Evolutionary conservation across 352 stramenopile genomes (phyloP), one percentile per base, ranked within the genome.

Genomic region (Phytophthora hybrid): DNA sequence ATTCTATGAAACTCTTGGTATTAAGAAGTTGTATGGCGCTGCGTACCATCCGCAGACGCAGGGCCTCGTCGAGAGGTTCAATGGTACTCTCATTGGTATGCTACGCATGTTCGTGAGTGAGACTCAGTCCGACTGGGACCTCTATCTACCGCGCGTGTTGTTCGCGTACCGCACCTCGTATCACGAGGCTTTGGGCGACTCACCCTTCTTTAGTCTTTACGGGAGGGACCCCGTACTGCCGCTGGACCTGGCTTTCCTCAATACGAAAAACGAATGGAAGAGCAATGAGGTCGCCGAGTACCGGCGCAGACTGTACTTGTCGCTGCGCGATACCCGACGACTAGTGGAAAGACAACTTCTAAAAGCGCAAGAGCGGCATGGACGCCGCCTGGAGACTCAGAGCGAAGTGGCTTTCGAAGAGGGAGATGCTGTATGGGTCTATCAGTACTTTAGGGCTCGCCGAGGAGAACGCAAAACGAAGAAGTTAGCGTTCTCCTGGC

Each of bases 101-200:
- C n/a, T n/a, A n/a, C n/a, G 32, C 23, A 26, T 26, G 23, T 26
- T 26, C 23, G 23, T 26, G 23, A 26, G 23, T 26, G 23, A 26
- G 23, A 14, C 60, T 5, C 60, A 67, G 19, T 21, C n/a, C 1
- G 60, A 67, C 7, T 67, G 60, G 60, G 47, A 26, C 2, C 23
- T 26, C 23, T 26, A 26, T 2, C 23, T 26, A 26, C 23, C 23
- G 23, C 23, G 23, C 0, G 56, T 65, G 1, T 5, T 71, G 5
- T 66, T 73, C 14, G 66, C 23, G 18, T 73, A 73, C 31, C 3
- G 39, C 7, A 73, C 66, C 11, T 26, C 65, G 0, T 66, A 61
- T 9, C 47, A 72, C 6, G 65, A 72, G 7, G 32, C 49, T 1
- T 16, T 72, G 0, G 65, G 65, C 7, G 65, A 72, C n/a, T 58